Conservation (phyloP, 805 yeast genomes). For the Yarrowia keelungensis region DNA sequence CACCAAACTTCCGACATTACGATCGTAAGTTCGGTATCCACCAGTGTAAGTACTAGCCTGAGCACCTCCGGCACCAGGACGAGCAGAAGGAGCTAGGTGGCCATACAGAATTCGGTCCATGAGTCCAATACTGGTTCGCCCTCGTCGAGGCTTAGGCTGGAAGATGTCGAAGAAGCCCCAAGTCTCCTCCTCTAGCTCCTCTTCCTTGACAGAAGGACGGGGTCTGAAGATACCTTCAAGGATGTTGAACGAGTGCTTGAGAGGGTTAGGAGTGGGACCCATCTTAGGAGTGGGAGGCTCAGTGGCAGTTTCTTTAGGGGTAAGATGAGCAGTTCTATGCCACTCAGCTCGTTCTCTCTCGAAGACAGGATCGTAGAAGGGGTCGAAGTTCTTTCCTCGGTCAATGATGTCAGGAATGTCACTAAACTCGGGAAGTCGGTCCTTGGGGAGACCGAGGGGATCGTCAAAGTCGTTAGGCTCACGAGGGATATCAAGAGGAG, state of each 20-base stretch:
- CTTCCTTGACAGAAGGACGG: neutral
- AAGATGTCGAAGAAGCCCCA: conserved; percentile 27
- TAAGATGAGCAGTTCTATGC: neutral
- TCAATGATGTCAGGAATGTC: conserved; percentile 6
- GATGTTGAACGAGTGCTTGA: conserved; percentile 8
- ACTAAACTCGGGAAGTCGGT: neutral
- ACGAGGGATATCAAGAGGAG: conserved; percentile 9
- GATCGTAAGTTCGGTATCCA: conserved; percentile 8
- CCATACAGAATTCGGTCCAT: conserved; percentile 18
- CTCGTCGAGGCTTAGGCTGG: conserved; percentile 24
- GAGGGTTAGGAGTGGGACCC: conserved; percentile 4
- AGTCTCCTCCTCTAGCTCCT: conserved; percentile 1
- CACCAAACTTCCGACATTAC: neutral
- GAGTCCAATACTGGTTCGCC: neutral
- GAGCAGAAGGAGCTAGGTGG: neutral
- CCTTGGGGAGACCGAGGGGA: conserved; percentile 14
- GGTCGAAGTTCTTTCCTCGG: neutral
- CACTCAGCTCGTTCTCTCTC: conserved; percentile 8
- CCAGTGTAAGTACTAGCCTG: neutral
- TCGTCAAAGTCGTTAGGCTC: conserved; percentile 34
- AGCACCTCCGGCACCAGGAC: conserved; percentile 7
- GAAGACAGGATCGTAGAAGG: conserved; percentile 22
- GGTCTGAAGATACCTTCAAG: neutral
- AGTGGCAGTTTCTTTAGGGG: neutral
- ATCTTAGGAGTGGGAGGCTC: neutral